phyloP scores from a whole-genome alignment of 2,329 filamentous ascomycete genomes.

The Neofusicoccum parvum region DNA sequence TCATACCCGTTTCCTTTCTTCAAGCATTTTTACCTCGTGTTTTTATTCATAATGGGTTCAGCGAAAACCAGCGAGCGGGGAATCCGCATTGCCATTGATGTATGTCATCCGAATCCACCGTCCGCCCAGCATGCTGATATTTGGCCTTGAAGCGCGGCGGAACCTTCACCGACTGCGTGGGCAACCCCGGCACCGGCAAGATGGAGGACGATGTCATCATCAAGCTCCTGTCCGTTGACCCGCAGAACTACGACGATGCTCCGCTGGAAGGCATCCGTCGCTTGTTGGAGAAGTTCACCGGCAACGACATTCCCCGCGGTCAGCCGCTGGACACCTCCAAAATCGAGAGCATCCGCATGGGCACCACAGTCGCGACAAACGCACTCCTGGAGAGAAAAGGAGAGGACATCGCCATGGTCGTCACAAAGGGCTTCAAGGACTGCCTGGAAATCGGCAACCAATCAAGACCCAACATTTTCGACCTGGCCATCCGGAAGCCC shows the following conservation, averaged over 20 bases:
- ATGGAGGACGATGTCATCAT: conserved; percentile 77
- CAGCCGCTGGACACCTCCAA: conserved; percentile 76
- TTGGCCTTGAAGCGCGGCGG: conserved; percentile 65
- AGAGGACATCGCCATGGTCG: conserved; percentile 82
- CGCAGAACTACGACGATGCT: conserved; percentile 86
- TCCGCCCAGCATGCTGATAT: conserved; percentile 15
- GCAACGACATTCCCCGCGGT: conserved; percentile 75
- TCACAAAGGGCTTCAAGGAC: conserved; percentile 85
- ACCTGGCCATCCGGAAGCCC: conserved; percentile 82
- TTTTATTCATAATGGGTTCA: conserved; percentile 8
- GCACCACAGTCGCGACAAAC: conserved; percentile 92
- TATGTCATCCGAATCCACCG: conserved; percentile 25
- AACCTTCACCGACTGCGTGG: conserved; percentile 91
- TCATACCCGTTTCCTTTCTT: background rate
- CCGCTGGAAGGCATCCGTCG: conserved; percentile 89
- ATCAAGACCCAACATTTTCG: conserved; percentile 85
- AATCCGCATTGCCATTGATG: conserved; percentile 72
- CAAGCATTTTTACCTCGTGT: background rate
- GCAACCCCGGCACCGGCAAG: conserved; percentile 69
- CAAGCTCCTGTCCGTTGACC: conserved; percentile 88
- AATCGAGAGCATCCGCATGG: conserved; percentile 94
- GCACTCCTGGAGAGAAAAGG: conserved; percentile 88
- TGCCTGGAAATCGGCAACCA: conserved; percentile 90
- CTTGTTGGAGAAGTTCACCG: conserved; percentile 76
- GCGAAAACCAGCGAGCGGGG: conserved; percentile 49